Percentiles rank a stretch among this genome's conserved stretches.
These are phyloP conservation scores for Podospora appendiculata DNA, from an alignment of 495 filamentous ascomycete species.

Conservation along the genomic window DNA sequence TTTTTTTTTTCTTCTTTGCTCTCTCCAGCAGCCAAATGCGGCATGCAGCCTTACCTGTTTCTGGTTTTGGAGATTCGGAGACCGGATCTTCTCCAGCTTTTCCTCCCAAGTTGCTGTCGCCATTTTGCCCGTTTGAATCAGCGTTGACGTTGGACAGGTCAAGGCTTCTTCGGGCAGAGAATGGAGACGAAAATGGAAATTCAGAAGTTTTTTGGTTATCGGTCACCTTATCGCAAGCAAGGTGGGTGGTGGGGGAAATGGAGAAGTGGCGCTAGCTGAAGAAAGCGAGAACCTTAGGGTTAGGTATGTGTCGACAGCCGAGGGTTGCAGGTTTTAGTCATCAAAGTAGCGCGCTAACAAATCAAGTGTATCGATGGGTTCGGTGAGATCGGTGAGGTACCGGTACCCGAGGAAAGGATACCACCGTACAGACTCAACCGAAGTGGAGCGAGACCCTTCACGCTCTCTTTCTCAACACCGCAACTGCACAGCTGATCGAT, in stretches of 20 bases:
- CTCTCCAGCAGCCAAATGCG: not conserved
- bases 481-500: too few relatives aligned
- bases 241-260: not conserved
- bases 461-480: too few relatives aligned
- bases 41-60: conserved; percentile 58
- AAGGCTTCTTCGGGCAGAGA: conserved; percentile 1
- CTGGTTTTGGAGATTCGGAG: conserved; percentile 91
- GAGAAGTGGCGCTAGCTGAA: not conserved
- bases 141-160: conserved; percentile 13
- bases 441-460: too few relatives aligned
- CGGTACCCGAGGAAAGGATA: too few relatives aligned
- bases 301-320: not conserved
- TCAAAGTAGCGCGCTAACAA: too few relatives aligned
- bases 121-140: conserved; percentile 27
- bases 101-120: conserved; percentile 64
- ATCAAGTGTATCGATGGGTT: too few relatives aligned
- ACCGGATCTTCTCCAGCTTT: conserved; percentile 92
- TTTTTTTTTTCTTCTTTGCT: not conserved
- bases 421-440: too few relatives aligned
- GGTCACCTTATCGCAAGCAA: too few relatives aligned
- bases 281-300: not conserved
- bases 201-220: too few relatives aligned
- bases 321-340: too few relatives aligned
- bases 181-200: too few relatives aligned
- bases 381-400: too few relatives aligned